Evolutionary conservation across 495 filamentous ascomycete genomes (phyloP).

Genomic region (Astrocystis sublimbata): DNA sequence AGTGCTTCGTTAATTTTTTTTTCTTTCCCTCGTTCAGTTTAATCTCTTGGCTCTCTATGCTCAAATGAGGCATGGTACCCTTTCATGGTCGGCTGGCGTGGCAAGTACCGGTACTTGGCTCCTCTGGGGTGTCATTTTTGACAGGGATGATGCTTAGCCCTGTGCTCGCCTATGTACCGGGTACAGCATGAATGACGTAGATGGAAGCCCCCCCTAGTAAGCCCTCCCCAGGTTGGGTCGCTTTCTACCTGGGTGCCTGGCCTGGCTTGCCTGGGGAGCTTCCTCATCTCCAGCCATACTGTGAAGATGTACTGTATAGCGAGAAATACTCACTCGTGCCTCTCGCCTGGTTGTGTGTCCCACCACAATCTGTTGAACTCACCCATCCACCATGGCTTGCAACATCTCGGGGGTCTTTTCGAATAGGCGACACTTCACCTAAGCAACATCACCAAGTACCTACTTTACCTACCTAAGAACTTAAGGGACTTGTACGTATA

Average conservation of each 20-base stretch:
- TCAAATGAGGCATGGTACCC: neutral
- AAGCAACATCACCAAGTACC: too few relatives aligned
- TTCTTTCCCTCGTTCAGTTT: neutral
- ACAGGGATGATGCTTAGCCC: constrained; percentile 18
- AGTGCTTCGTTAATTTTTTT: constrained; percentile 12
- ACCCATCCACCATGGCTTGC: too few relatives aligned
- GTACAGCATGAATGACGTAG: constrained; percentile 24
- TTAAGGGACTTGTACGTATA: too few relatives aligned
- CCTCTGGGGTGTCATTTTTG: constrained; percentile 12
- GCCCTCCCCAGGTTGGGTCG: constrained; percentile 12
- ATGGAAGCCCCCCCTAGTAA: constrained; percentile 14
- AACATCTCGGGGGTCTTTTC: too few relatives aligned
- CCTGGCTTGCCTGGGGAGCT: too few relatives aligned
- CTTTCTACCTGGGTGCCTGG: neutral
- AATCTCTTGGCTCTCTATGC: neutral
- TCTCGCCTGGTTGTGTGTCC: too few relatives aligned
- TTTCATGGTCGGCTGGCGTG: constrained; percentile 9
- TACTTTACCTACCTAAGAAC: too few relatives aligned
- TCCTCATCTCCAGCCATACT: neutral
- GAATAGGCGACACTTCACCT: too few relatives aligned
- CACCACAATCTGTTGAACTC: too few relatives aligned
- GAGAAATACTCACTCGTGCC: too few relatives aligned
- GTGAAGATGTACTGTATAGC: too few relatives aligned
- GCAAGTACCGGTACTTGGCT: constrained; percentile 23
- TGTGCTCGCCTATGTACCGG: constrained; percentile 22